Conservation (phyloP, 2,329 filamentous ascomycete species). For the Aureobasidium sp. region DNA sequence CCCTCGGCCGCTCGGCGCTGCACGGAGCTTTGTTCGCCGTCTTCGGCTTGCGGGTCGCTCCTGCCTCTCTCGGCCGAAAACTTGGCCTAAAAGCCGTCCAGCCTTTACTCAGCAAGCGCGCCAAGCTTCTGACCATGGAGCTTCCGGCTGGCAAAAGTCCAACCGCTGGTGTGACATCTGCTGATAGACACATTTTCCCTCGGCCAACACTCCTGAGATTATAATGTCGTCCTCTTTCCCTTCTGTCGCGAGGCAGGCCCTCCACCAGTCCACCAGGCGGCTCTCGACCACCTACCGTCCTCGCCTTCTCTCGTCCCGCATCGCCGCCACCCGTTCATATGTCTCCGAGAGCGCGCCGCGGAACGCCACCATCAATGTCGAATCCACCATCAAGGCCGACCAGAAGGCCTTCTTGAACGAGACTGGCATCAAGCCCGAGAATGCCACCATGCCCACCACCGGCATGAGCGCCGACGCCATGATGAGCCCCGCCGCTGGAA, state of each 20-base stretch:
- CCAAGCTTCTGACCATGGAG: neutral
- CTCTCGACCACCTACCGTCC: constrained; percentile 34
- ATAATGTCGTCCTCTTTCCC: constrained; percentile 47
- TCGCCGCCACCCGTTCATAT: constrained; percentile 52
- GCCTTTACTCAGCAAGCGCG: constrained; percentile 1
- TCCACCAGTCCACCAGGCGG: constrained; percentile 47
- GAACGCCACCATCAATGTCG: constrained; percentile 69
- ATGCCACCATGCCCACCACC: constrained; percentile 52
- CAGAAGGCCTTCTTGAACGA: constrained; percentile 65
- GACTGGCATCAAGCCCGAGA: constrained; percentile 44
- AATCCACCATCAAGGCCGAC: constrained; percentile 77
- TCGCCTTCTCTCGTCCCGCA: constrained; percentile 25
- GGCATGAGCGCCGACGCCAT: constrained; percentile 54
- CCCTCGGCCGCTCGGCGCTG: too few species aligned
- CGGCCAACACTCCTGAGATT: neutral
- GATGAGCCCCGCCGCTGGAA: constrained; percentile 63
- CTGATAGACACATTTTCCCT: neutral
- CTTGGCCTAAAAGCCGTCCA: neutral
- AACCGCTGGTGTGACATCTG: constrained; percentile 9
- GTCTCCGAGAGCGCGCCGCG: constrained; percentile 75
- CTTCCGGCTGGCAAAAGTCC: constrained; percentile 1
- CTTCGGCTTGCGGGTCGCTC: too few species aligned
- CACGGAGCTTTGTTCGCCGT: too few species aligned
- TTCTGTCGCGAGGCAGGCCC: constrained; percentile 65
- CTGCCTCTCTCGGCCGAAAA: neutral